Evolutionary conservation across 176 grass and related monocot genomes (phyloP).

Genomic region (Zizania latifolia): DNA sequence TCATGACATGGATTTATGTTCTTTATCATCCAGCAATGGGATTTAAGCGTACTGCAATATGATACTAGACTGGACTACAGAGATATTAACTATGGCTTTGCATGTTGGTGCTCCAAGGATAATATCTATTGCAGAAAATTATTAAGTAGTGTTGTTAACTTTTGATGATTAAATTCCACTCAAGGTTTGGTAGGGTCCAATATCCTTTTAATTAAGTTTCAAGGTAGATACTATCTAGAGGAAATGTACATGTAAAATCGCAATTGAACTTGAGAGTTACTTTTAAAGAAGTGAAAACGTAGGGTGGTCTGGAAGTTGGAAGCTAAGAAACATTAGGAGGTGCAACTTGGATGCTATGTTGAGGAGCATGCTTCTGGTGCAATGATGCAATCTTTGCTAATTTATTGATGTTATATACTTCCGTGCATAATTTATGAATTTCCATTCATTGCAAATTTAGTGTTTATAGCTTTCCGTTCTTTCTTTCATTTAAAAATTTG

Average conservation of each 20-base stretch:
- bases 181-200: background rate
- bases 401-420: conserved; percentile 4
- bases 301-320: too few species aligned
- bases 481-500: background rate
- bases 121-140: background rate
- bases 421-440: background rate
- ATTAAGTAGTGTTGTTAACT: background rate
- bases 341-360: background rate
- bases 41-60: background rate
- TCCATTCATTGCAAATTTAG: background rate
- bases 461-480: background rate
- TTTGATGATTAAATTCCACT: background rate
- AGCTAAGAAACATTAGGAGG: too few species aligned
- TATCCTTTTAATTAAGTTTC: background rate
- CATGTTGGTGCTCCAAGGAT: background rate
- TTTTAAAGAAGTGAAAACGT: conserved; percentile 13
- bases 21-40: background rate
- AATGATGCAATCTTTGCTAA: too few species aligned
- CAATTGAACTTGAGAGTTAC: background rate
- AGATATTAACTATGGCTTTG: background rate
- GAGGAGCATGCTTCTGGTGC: background rate
- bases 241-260: background rate
- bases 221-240: background rate
- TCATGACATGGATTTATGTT: background rate
- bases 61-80: background rate